phyloP scores from a whole-genome alignment of 2,329 filamentous ascomycete species.

The Botryotinia calthae region DNA sequence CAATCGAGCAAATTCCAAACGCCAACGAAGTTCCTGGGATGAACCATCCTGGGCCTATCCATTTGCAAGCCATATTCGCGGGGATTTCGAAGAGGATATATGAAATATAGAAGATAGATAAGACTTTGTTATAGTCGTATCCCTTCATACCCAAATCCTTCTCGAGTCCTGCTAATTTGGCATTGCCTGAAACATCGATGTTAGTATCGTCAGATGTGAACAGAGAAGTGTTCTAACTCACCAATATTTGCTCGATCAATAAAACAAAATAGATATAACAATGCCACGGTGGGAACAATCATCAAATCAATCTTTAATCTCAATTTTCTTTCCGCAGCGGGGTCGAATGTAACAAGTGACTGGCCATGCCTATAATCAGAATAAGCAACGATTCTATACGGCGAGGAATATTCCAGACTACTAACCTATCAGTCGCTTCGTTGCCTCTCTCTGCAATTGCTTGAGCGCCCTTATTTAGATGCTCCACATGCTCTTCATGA shows the following conservation, averaged over 20 bases:
- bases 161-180: conserved; percentile 62
- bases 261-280: conserved; percentile 71
- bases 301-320: conserved; percentile 63
- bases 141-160: conserved; percentile 56
- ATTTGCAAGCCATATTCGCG: conserved; percentile 66
- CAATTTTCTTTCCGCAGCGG: conserved; percentile 55
- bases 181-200: conserved; percentile 53
- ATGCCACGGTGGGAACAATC: conserved; percentile 62
- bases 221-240: conserved; percentile 36
- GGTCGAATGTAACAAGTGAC: conserved; percentile 47
- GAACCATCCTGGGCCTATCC: conserved; percentile 70
- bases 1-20: conserved; percentile 63
- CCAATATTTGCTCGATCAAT: conserved; percentile 74
- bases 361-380: conserved; percentile 25
- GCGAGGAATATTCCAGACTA: background rate
- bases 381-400: conserved; percentile 41
- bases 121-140: conserved; percentile 67
- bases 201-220: background rate
- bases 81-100: conserved; percentile 73
- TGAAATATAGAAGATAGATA: conserved; percentile 68
- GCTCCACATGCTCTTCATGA: conserved; percentile 25
- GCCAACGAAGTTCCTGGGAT: conserved; percentile 59
- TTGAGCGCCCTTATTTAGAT: conserved; percentile 23
- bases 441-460: conserved; percentile 34
- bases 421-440: conserved; percentile 34